A percentile compares a stretch with the other conserved stretches of the same genome.
Conservation (phyloP, 441 rosid species). For the Biscutella laevigata region DNA sequence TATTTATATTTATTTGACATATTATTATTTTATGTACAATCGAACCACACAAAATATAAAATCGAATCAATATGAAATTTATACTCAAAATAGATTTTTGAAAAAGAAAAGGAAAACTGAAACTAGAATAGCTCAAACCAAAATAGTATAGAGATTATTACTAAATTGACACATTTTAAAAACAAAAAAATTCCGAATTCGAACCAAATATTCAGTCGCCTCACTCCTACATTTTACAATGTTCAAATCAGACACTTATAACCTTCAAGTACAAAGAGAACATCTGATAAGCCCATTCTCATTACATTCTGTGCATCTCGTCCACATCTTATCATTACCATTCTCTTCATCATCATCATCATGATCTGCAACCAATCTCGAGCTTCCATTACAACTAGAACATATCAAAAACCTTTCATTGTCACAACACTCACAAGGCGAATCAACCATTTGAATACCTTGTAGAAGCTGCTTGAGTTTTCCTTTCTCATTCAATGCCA, state of each 20-base stretch:
- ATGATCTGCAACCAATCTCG: slow-evolving; percentile 33
- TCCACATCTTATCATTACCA: slow-evolving; percentile 24
- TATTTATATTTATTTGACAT: too few relatives aligned
- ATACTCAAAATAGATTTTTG: too few relatives aligned
- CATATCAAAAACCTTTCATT: slow-evolving; percentile 60
- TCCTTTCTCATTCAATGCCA: slow-evolving; percentile 67
- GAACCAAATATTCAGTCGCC: too few relatives aligned
- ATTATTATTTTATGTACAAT: too few relatives aligned
- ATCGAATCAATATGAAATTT: too few relatives aligned
- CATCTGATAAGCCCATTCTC: slow-evolving; percentile 85
- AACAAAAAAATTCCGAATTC: too few relatives aligned
- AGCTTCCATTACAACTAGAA: slow-evolving; percentile 60
- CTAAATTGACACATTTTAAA: too few relatives aligned
- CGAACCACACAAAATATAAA: too few relatives aligned
- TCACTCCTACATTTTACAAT: too few relatives aligned
- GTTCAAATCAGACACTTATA: background rate
- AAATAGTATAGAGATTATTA: too few relatives aligned
- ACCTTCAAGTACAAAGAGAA: slow-evolving; percentile 37
- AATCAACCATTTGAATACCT: slow-evolving; percentile 35
- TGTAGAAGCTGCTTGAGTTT: slow-evolving; percentile 61
- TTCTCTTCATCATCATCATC: slow-evolving; percentile 29
- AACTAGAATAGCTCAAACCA: too few relatives aligned
- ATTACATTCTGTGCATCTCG: slow-evolving; percentile 63
- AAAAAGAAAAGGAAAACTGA: too few relatives aligned
- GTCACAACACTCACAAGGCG: slow-evolving; percentile 50